Conservation (phyloP, 176 grass and related monocot species). For the Ensete glaucum region DNA sequence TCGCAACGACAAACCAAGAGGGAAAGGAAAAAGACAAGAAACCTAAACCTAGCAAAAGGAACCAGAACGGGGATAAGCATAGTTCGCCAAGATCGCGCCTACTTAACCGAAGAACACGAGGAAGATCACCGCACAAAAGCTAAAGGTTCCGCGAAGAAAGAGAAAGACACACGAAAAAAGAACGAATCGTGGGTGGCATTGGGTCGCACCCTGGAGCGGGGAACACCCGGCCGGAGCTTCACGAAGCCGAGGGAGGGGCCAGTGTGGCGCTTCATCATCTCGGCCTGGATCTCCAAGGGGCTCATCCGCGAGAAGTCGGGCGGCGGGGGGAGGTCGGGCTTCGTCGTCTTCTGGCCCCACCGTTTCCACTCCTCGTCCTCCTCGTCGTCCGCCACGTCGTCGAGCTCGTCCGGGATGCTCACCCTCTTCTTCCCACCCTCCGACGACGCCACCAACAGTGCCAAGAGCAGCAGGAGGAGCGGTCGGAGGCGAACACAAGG, state of each 20-base stretch:
- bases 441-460: constrained; percentile 1
- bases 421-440: constrained; percentile 29
- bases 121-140: background rate
- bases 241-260: constrained; percentile 77
- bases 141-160: background rate
- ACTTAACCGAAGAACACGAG: background rate
- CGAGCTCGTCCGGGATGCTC: constrained; percentile 65
- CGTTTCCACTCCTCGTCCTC: constrained; percentile 75
- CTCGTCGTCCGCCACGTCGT: constrained; percentile 74
- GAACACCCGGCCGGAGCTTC: constrained; percentile 57
- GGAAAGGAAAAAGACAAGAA: background rate
- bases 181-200: background rate
- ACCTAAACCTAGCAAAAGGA: background rate
- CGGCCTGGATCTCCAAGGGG: constrained; percentile 55
- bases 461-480: background rate
- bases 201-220: constrained; percentile 35
- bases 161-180: background rate
- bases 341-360: constrained; percentile 32
- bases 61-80: background rate
- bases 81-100: background rate
- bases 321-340: constrained; percentile 18
- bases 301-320: constrained; percentile 66
- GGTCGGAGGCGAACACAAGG: background rate
- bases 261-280: constrained; percentile 56
- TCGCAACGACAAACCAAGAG: background rate